phyloP scores from a whole-genome alignment of 208 protist genomes.

The Phytomonas sp. region DNA sequence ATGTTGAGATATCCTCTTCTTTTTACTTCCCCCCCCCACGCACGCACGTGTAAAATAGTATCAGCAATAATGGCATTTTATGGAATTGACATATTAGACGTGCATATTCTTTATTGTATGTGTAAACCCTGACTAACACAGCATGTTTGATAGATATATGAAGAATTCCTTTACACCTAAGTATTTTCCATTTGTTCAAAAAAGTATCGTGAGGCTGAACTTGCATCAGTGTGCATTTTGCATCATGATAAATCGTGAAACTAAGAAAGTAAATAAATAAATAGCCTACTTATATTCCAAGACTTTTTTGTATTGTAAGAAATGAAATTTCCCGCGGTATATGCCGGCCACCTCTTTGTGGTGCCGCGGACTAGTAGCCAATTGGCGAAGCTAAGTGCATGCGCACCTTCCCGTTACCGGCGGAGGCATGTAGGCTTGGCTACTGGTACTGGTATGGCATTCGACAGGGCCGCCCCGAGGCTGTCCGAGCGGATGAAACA shows the following conservation, averaged over 20 bases:
- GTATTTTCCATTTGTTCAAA: background rate
- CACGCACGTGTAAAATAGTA: background rate
- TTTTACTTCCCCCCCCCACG: no score
- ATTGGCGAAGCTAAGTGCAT: no score
- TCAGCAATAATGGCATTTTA: background rate
- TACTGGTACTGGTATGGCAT: no score
- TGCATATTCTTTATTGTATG: background rate
- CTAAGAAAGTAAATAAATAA: background rate
- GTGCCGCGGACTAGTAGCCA: no score
- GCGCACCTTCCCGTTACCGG: no score
- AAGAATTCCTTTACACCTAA: background rate
- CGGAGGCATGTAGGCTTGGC: no score
- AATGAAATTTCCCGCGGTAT: no score
- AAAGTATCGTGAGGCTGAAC: background rate
- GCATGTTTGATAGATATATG: background rate
- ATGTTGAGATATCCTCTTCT: background rate
- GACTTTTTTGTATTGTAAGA: background rate
- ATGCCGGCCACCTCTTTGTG: no score
- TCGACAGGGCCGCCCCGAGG: no score
- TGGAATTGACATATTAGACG: background rate
- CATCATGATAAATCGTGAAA: background rate
- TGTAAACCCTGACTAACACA: background rate
- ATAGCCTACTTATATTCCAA: background rate
- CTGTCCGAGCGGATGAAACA: no score
- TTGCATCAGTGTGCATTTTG: background rate